Percentiles rank a stretch among this genome's conserved stretches.
Conservation (phyloP, 1,139 yeast species). For the Wickerhamomyces sp. region DNA sequence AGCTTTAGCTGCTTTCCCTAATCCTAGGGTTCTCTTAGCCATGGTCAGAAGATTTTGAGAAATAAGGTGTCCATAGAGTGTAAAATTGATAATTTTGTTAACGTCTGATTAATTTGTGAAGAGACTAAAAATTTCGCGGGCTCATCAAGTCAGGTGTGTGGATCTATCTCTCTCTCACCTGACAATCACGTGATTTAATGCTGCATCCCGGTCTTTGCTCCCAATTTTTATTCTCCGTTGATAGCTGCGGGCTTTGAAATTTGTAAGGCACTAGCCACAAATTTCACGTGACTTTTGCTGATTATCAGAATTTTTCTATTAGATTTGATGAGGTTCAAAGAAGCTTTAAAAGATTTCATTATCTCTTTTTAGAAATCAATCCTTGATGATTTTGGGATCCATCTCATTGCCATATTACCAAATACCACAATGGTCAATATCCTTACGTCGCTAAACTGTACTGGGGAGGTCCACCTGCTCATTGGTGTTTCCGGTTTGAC, state of each 20-base stretch:
- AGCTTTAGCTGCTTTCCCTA: conserved; percentile 28
- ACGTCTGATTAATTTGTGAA: too few relatives aligned
- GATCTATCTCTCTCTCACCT: conserved; percentile 2
- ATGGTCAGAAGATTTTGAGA: conserved; percentile 25
- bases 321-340: neutral
- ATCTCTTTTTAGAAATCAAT: too few relatives aligned
- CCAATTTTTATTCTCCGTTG: neutral
- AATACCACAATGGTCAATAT: conserved; percentile 30
- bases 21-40: conserved; percentile 79
- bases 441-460: conserved; percentile 46
- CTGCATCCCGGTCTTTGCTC: neutral
- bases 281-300: conserved; percentile 7
- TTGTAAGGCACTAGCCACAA: conserved; percentile 3
- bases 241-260: neutral
- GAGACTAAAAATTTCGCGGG: neutral
- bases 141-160: neutral
- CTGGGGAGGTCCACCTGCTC: conserved; percentile 54
- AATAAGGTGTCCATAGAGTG: neutral
- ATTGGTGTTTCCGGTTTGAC: conserved; percentile 56
- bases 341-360: neutral
- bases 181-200: conserved; percentile 2
- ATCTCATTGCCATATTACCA: neutral
- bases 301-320: neutral
- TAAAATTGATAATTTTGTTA: too few relatives aligned
- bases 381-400: neutral